Conservation (phyloP, 352 stramenopile species). For the Pythium dissotocum region DNA sequence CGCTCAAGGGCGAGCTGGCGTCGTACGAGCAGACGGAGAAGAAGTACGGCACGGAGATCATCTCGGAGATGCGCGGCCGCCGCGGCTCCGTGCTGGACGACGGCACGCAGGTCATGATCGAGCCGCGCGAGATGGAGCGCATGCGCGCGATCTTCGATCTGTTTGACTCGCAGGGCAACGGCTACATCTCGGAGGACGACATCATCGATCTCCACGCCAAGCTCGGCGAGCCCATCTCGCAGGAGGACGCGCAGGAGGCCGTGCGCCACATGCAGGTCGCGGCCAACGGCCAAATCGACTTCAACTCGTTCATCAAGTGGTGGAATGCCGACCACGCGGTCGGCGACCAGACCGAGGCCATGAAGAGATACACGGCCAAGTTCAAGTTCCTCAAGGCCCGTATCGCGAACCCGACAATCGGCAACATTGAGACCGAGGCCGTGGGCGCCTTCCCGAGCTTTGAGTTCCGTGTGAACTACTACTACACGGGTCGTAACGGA, state of each 20-base stretch:
- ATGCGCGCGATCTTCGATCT: conserved; percentile 86
- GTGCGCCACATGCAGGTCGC: conserved; percentile 71
- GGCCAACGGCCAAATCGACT: conserved; percentile 68
- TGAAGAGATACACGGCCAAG: conserved; percentile 83
- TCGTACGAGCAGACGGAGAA: conserved; percentile 83
- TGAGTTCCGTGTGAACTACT: conserved; percentile 90
- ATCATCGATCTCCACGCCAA: conserved; percentile 80
- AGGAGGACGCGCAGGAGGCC: conserved; percentile 70
- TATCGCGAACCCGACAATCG: conserved; percentile 81
- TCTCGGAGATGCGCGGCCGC: conserved; percentile 47
- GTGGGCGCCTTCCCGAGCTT: conserved; percentile 86
- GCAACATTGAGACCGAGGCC: conserved; percentile 74
- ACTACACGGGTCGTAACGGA: conserved; percentile 74
- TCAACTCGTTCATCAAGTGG: conserved; percentile 89
- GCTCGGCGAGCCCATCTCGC: conserved; percentile 79
- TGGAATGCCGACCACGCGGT: conserved; percentile 85
- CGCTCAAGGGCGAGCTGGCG: conserved; percentile 67
- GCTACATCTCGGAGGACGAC: conserved; percentile 78
- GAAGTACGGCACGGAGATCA: conserved; percentile 61
- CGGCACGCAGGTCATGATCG: conserved; percentile 75
- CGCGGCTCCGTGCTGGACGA: conserved; percentile 76
- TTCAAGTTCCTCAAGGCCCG: conserved; percentile 91
- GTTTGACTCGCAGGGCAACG: conserved; percentile 80
- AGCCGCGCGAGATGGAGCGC: conserved; percentile 82
- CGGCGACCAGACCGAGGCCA: conserved; percentile 70